Evolutionary conservation across 805 yeast genomes (phyloP).

Genomic region (Metschnikowia vanudenii): DNA sequence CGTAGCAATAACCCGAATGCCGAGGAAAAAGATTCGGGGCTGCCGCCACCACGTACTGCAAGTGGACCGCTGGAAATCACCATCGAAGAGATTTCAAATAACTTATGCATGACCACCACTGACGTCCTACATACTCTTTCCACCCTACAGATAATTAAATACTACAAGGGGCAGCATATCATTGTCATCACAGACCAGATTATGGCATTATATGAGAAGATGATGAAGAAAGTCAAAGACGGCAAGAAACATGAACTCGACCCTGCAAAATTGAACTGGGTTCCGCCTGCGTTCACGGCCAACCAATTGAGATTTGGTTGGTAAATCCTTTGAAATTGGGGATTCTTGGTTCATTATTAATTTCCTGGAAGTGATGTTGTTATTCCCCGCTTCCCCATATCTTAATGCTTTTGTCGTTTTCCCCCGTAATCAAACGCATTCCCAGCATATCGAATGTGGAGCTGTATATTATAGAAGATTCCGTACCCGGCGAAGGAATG

Average conservation of each 20-base stretch:
- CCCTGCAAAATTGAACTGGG: conserved; percentile 76
- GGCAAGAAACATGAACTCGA: conserved; percentile 76
- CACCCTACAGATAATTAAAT: conserved; percentile 83
- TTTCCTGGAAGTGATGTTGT: background rate
- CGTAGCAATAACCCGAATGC: conserved; percentile 39
- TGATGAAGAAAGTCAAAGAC: conserved; percentile 48
- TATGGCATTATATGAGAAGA: conserved; percentile 68
- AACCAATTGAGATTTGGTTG: conserved; percentile 95
- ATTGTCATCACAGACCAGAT: conserved; percentile 84
- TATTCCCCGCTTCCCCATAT: conserved; percentile 55
- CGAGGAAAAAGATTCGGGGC: conserved; percentile 28
- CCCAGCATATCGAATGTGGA: conserved; percentile 80
- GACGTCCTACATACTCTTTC: conserved; percentile 93
- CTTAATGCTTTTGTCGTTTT: conserved; percentile 83
- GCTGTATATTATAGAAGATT: conserved; percentile 65
- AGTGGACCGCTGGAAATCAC: conserved; percentile 51
- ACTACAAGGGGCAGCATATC: conserved; percentile 93
- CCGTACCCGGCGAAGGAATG: conserved; percentile 66
- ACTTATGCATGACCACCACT: conserved; percentile 93
- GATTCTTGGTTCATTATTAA: background rate
- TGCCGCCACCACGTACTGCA: conserved; percentile 21
- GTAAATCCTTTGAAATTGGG: conserved; percentile 38
- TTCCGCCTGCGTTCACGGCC: conserved; percentile 94
- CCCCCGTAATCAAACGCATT: conserved; percentile 77
- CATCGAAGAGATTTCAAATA: conserved; percentile 83